Evolutionary conservation across 1,139 yeast genomes (phyloP).

Genomic region (Saccharomyces hybrid): DNA sequence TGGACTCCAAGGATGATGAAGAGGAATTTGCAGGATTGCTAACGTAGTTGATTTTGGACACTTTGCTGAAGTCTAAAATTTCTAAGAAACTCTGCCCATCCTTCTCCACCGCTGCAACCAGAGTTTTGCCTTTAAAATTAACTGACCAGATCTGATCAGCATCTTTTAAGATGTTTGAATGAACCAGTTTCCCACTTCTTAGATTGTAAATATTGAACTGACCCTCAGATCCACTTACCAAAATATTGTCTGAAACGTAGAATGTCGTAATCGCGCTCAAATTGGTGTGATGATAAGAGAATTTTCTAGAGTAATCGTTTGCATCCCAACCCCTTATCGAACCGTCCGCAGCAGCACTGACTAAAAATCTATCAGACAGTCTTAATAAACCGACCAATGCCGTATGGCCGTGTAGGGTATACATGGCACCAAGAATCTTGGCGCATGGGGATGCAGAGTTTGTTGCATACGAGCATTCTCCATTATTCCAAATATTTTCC

Average conservation of each 20-base stretch:
- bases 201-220: conserved; percentile 81
- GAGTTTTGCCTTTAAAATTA: conserved; percentile 69
- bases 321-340: conserved; percentile 92
- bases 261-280: conserved; percentile 87
- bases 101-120: conserved; percentile 85
- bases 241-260: conserved; percentile 76
- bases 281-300: conserved; percentile 76
- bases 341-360: conserved; percentile 94
- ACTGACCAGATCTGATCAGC: conserved; percentile 94
- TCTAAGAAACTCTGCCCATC: conserved; percentile 65
- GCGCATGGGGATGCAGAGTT: conserved; percentile 23
- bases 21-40: neutral
- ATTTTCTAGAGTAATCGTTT: conserved; percentile 56
- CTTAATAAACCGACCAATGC: conserved; percentile 84
- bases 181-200: conserved; percentile 63
- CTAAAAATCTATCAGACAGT: conserved; percentile 68
- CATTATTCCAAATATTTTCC: conserved; percentile 34
- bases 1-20: neutral
- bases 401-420: conserved; percentile 62
- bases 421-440: conserved; percentile 27
- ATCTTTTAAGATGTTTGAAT: conserved; percentile 63
- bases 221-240: conserved; percentile 84
- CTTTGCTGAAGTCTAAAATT: conserved; percentile 62
- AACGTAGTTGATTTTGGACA: neutral
- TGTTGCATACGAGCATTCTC: conserved; percentile 23